A percentile compares a stretch with the other conserved stretches of the same genome.
These are phyloP conservation scores for Solanum etuberosum DNA, from an alignment of 257 asterid genomes.

Conservation along the genomic window DNA sequence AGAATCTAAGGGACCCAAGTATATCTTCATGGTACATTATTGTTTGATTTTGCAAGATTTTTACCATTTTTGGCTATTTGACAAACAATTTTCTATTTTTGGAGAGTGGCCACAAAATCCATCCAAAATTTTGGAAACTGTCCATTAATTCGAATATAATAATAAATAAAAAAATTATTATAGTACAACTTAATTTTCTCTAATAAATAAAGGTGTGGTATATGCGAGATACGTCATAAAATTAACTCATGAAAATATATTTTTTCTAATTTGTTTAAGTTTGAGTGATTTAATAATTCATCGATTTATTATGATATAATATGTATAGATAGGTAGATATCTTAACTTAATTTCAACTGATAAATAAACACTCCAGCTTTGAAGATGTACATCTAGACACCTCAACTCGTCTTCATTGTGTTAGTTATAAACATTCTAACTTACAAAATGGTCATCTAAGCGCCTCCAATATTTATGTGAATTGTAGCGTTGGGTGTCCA, in stretches of 20 bases:
- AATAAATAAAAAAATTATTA: no score
- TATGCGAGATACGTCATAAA: neutral
- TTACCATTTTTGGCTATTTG: neutral
- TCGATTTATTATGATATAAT: neutral
- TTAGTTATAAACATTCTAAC: neutral
- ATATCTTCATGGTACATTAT: slow-evolving; percentile 1
- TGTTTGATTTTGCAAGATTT: slow-evolving; percentile 6
- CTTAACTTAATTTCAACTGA: neutral
- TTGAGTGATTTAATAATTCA: neutral
- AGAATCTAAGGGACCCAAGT: neutral
- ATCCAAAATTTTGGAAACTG: neutral
- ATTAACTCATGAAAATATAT: neutral
- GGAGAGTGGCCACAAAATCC: neutral
- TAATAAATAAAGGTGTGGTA: neutral
- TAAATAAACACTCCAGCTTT: neutral
- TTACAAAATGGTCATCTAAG: neutral
- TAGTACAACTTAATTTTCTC: neutral
- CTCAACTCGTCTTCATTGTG: neutral
- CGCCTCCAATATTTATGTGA: neutral
- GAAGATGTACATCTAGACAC: neutral
- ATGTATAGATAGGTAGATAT: neutral
- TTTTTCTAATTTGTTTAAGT: neutral
- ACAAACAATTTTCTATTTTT: neutral
- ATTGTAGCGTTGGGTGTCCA: neutral
- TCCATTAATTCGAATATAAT: neutral